A percentile compares a stretch with the other conserved stretches of the same genome.
These are phyloP conservation scores for Serendipita sp. DNA, from an alignment of 768 basidiomycete species.

Conservation along the genomic window DNA sequence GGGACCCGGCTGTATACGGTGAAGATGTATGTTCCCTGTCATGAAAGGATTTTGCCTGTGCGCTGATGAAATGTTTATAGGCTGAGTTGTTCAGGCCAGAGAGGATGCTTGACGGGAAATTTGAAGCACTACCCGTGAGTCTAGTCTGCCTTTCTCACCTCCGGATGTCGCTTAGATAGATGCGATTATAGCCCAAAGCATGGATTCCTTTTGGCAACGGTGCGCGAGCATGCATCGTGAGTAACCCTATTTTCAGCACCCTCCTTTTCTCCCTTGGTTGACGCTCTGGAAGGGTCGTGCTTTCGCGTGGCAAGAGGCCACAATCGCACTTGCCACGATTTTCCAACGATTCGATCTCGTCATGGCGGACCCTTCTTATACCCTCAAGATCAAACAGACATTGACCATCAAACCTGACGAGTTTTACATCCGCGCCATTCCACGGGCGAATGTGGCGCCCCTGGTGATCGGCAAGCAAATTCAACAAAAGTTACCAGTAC, in stretches of 20 bases:
- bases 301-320: conserved; percentile 34
- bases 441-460: conserved; percentile 16
- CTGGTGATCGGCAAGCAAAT: neutral
- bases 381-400: conserved; percentile 29
- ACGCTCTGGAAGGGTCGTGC: conserved; percentile 24
- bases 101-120: conserved; percentile 35
- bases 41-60: neutral
- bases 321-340: conserved; percentile 26
- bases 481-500: neutral
- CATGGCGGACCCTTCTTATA: conserved; percentile 29
- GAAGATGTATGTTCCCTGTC: conserved; percentile 27
- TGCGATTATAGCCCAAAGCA: conserved; percentile 22
- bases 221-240: conserved; percentile 16
- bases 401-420: conserved; percentile 33
- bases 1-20: conserved; percentile 33
- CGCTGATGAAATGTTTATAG: conserved; percentile 9
- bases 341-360: conserved; percentile 33
- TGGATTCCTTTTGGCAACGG: conserved; percentile 28
- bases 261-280: conserved; percentile 6
- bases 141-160: conserved; percentile 5
- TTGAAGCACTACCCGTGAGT: conserved; percentile 30
- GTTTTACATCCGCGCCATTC: conserved; percentile 27
- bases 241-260: neutral
- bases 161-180: neutral
- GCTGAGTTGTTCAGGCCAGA: conserved; percentile 31